These are phyloP conservation scores for Alternaria viburni DNA, from an alignment of 2,329 filamentous ascomycete genomes.

Conservation along the genomic window DNA sequence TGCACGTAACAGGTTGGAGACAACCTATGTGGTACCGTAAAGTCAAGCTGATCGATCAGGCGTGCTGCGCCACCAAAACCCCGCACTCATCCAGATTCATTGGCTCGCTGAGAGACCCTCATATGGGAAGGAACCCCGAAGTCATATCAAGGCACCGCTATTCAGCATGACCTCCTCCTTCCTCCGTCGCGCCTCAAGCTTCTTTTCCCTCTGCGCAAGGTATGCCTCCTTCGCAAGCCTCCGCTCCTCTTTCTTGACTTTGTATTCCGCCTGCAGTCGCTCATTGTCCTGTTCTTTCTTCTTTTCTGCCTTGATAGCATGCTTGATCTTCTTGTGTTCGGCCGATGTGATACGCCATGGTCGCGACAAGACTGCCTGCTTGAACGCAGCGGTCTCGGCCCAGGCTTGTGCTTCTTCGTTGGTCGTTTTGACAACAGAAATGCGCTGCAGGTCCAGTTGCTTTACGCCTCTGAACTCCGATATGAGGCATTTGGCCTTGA, in stretches of 20 bases:
- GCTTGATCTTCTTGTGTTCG: slow-evolving; percentile 53
- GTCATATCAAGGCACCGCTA: slow-evolving; percentile 48
- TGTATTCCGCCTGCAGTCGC: slow-evolving; percentile 42
- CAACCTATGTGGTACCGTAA: too few relatives aligned
- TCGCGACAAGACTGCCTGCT: slow-evolving; percentile 56
- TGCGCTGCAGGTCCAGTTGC: slow-evolving; percentile 63
- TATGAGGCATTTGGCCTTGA: slow-evolving; percentile 65
- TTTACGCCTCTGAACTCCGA: slow-evolving; percentile 57
- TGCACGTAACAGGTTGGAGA: too few relatives aligned
- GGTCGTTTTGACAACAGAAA: slow-evolving; percentile 58
- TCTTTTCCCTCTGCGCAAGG: slow-evolving; percentile 43
- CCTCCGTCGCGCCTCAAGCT: slow-evolving; percentile 50
- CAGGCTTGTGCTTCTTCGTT: slow-evolving; percentile 62
- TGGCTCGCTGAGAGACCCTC: too few relatives aligned
- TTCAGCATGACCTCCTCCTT: slow-evolving; percentile 54
- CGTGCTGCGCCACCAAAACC: not conserved
- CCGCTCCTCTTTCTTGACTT: slow-evolving; percentile 41
- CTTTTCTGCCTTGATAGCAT: slow-evolving; percentile 47
- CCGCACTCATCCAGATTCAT: too few relatives aligned
- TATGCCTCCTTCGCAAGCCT: slow-evolving; percentile 40
- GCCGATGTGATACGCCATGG: slow-evolving; percentile 60
- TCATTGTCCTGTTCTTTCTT: slow-evolving; percentile 47
- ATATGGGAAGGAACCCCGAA: too few relatives aligned
- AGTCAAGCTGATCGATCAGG: too few relatives aligned
- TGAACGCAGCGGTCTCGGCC: slow-evolving; percentile 58